Evolutionary conservation across 1,139 yeast species (phyloP), one percentile per base, ranked within the genome.

Genomic region (Suhomyces choctaworum): DNA sequence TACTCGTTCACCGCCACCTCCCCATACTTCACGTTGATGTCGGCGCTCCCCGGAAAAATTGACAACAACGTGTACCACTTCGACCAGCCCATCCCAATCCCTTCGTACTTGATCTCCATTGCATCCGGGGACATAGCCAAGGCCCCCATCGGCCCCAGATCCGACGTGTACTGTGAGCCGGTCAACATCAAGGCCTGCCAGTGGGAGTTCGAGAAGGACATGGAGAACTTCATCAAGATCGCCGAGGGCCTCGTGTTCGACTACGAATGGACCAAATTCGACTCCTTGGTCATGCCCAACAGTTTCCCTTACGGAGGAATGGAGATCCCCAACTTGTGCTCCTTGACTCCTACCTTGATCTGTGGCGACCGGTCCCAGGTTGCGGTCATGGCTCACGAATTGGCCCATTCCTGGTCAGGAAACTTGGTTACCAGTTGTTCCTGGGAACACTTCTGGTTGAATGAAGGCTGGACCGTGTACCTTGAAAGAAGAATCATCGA

Each of bases 381-480:
- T 19, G 88, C 83, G 47, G 96, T 88, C 23, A 80, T 88, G 58
- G 95, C 96, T 1, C 96, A 88, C 61, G 96, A 88, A 60, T 72
- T 88, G 51, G 94, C 96, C 3, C 96, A 88, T 59, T 83, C 95
- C 22, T 88, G 96, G 95, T 76, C 88, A 3, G 96, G 96, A 30
- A 88, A 88, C 57, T 70, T 88, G 47, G 95, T 88, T 31, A 88
- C 96, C 27, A 88, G 86, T 62, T 80, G 85, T 51, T 82, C 92
- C 1, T 88, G 96, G 94, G 92, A 86, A 57, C 96, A 88, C 62
- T 87, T 89, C 59, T 89, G 96, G 95, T 72, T 89, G 46, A 89
- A 89, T 56, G 97, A 89, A 65, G 97, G 97, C 26, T 88, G 96
- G 96, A 87, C 96, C 11, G 96, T 89, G 17, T 89, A 88, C 56